Evolutionary conservation across 768 basidiomycete species (phyloP).

Genomic region (Artomyces pyxidatus): DNA sequence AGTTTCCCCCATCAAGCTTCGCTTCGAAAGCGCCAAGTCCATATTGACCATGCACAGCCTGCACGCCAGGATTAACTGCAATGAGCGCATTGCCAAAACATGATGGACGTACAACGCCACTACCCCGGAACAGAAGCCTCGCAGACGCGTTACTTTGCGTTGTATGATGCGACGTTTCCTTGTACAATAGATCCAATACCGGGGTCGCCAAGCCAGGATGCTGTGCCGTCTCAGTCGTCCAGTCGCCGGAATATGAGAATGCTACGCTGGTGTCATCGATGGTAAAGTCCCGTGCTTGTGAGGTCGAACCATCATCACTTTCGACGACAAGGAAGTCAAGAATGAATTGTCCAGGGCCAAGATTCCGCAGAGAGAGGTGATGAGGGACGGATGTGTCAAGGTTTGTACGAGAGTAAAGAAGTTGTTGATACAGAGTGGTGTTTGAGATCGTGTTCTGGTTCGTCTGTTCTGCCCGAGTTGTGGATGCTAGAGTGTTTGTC

Average conservation of each 20-base stretch:
- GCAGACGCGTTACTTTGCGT: neutral
- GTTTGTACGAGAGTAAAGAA: neutral
- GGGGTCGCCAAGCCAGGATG: too few species aligned
- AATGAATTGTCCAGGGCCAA: neutral
- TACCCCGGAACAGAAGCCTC: neutral
- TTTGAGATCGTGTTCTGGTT: neutral
- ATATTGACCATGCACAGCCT: neutral
- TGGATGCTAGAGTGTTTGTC: neutral
- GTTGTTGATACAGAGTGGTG: neutral
- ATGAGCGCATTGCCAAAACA: neutral
- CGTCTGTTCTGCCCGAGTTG: neutral
- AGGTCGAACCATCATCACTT: neutral
- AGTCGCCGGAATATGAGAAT: neutral
- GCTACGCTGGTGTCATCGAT: neutral
- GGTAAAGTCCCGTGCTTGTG: neutral
- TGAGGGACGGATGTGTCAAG: neutral
- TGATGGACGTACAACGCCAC: neutral
- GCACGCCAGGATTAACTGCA: neutral
- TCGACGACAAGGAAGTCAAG: conserved; percentile 1
- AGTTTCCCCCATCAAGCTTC: neutral
- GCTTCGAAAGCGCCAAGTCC: neutral
- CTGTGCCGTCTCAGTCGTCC: too few species aligned
- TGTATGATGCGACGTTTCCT: neutral
- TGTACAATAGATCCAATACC: neutral
- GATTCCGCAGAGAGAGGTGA: neutral